These are phyloP conservation scores for Artomyces pyxidatus DNA, from an alignment of 768 basidiomycete species.

Conservation along the genomic window DNA sequence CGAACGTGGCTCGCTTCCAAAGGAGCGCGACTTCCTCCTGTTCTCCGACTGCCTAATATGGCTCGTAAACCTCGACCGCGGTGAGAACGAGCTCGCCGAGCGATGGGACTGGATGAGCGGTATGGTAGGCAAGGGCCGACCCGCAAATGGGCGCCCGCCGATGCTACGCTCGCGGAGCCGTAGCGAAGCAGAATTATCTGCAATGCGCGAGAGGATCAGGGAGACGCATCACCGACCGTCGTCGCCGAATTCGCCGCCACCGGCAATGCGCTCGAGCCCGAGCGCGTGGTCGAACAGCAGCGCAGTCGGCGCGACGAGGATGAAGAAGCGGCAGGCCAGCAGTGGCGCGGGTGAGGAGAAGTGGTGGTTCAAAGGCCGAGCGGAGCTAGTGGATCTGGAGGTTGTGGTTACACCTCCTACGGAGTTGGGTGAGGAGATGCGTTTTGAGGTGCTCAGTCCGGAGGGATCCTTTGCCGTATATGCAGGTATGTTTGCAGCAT, in stretches of 20 bases:
- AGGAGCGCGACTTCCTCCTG: conserved; percentile 66
- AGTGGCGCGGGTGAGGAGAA: conserved; percentile 44
- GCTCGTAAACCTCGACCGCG: conserved; percentile 44
- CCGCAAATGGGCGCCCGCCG: conserved; percentile 17
- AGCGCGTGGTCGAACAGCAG: conserved; percentile 14
- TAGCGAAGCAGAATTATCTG: conserved; percentile 50
- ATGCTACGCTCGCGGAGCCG: conserved; percentile 45
- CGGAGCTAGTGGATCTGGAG: conserved; percentile 67
- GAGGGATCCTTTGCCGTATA: conserved; percentile 71
- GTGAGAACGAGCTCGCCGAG: conserved; percentile 16
- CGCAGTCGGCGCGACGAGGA: conserved; percentile 19
- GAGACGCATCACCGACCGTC: not conserved
- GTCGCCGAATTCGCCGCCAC: conserved; percentile 1
- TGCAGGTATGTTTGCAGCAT: conserved; percentile 37
- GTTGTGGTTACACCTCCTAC: conserved; percentile 47
- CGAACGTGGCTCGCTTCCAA: conserved; percentile 40
- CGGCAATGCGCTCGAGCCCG: not conserved
- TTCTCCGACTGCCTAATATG: conserved; percentile 80
- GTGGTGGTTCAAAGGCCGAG: conserved; percentile 67
- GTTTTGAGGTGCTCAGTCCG: conserved; percentile 71
- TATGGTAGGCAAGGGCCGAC: conserved; percentile 2
- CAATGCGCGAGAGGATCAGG: conserved; percentile 13
- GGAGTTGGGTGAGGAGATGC: conserved; percentile 43
- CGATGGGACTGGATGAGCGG: conserved; percentile 16
- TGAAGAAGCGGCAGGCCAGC: conserved; percentile 23